Conservation (phyloP, 257 asterid species). For the Plantago elongata region DNA sequence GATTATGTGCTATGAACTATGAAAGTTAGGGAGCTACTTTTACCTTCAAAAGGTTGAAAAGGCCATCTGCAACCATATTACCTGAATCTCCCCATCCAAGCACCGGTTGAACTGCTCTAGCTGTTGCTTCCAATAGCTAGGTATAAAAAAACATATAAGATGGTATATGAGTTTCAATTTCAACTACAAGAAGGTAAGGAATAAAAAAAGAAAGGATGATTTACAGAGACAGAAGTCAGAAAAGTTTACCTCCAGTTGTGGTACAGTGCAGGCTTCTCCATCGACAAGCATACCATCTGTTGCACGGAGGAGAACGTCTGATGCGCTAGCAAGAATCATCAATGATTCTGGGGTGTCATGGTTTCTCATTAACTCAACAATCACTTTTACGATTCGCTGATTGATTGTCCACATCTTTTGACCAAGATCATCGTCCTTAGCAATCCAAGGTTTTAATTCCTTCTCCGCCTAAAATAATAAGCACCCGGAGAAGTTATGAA, state of each 20-base stretch:
- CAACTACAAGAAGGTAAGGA: background rate
- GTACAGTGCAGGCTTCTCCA: conserved; percentile 98
- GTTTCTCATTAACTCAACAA: conserved; percentile 89
- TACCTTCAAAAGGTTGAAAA: conserved; percentile 84
- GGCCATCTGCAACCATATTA: conserved; percentile 81
- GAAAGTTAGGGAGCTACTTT: background rate
- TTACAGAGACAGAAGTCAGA: background rate
- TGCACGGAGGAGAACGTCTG: conserved; percentile 93
- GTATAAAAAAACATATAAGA: conserved; percentile 22
- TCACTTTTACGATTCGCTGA: conserved; percentile 84
- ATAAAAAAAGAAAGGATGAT: background rate
- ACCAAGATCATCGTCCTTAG: conserved; percentile 89
- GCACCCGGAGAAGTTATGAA: conserved; percentile 39
- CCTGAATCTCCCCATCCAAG: conserved; percentile 97
- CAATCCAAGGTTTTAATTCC: conserved; percentile 93
- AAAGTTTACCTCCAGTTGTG: conserved; percentile 45
- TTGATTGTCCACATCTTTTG: conserved; percentile 91
- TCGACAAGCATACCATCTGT: conserved; percentile 98
- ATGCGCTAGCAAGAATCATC: conserved; percentile 77
- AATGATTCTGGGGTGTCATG: conserved; percentile 81
- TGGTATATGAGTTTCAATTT: background rate
- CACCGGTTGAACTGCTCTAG: conserved; percentile 86
- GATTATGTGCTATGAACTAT: no score
- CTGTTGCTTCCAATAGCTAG: conserved; percentile 92
- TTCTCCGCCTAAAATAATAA: conserved; percentile 82